Percentiles rank a stretch among this genome's conserved stretches.
Conservation (phyloP, 2,329 filamentous ascomycete genomes). For the Cytospora chrysosperma region DNA sequence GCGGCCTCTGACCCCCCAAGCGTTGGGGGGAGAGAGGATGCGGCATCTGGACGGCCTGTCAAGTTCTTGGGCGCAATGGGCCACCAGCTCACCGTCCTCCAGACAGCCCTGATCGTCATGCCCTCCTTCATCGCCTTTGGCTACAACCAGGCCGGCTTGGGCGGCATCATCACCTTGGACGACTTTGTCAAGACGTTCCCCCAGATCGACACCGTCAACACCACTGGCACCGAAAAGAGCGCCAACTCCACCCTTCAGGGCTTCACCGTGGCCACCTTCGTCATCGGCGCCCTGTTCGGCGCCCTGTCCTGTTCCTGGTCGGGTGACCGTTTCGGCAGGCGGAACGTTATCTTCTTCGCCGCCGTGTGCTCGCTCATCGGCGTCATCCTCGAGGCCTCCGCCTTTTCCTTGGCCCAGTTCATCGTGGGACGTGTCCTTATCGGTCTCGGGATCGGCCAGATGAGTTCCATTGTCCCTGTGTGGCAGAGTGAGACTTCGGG, state of each 20-base stretch:
- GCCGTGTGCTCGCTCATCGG: constrained; percentile 50
- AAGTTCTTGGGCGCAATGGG: constrained; percentile 25
- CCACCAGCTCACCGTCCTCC: constrained; percentile 23
- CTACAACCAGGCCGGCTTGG: constrained; percentile 52
- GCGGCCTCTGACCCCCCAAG: background rate
- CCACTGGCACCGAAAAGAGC: constrained; percentile 40
- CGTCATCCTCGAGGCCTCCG: constrained; percentile 45
- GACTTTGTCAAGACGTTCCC: constrained; percentile 46
- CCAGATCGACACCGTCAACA: constrained; percentile 46
- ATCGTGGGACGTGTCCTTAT: constrained; percentile 51
- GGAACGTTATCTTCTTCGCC: constrained; percentile 48
- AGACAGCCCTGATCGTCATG: constrained; percentile 27
- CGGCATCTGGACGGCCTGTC: background rate
- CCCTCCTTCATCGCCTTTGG: constrained; percentile 46
- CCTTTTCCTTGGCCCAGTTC: constrained; percentile 47
- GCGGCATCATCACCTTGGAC: constrained; percentile 39
- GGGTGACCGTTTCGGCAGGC: constrained; percentile 51
- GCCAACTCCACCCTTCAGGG: constrained; percentile 37
- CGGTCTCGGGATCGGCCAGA: constrained; percentile 43
- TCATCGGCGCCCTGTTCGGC: constrained; percentile 29
- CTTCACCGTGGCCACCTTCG: constrained; percentile 27
- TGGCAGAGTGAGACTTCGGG: constrained; percentile 30
- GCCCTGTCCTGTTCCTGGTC: constrained; percentile 28
- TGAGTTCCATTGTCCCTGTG: constrained; percentile 48
- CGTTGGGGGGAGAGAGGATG: background rate